Evolutionary conservation across 495 filamentous ascomycete genomes (phyloP), one percentile per base, ranked within the genome.

Genomic region (Penicillium salamii): DNA sequence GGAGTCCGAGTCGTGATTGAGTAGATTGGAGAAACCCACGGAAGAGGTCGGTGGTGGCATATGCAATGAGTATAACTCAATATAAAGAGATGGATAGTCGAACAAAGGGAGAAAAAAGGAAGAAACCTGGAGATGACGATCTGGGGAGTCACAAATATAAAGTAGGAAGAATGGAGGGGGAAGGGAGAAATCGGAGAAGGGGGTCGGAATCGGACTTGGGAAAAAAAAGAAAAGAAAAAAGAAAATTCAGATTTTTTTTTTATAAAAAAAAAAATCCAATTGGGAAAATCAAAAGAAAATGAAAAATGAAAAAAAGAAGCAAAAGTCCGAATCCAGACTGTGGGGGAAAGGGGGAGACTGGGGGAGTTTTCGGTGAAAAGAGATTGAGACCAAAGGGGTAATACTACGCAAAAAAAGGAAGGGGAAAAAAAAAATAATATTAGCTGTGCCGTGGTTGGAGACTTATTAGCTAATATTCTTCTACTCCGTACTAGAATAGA

Each of bases 1-100:
- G 68, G 44, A 18, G 53, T 55, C 42, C 54, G 15, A 19, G 59
- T 65, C 67, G 38, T 83, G 78, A 61, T 88, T 88, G 66, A 89
- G 83, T 62, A 89, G 84, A 77, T 85, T 87, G 68, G 81, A 84
- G 65, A 89, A 87, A 78, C 85, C 85, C 71, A 84, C 81, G 68
- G 84, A 80, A 46, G 84, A 85, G 58, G 76, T 78, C 74, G 82
- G 71, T 66, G 81, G 78, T 75, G 87, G 83, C 86, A 89, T 89
- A 79, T 83, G 84, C 26, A 57, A 55, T 51, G 55, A 54, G n/a
- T n/a, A n/a, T n/a, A n/a, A n/a, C n/a, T n/a, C n/a, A n/a, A n/a
- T n/a, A n/a, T n/a, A n/a, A n/a, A n/a, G n/a, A n/a, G n/a, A n/a
- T n/a, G n/a, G n/a, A n/a, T n/a, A n/a, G n/a, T 26, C 23, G 23